A percentile compares a stretch with the other conserved stretches of the same genome.
These are phyloP conservation scores for Auricularia cornea DNA, from an alignment of 768 basidiomycete genomes.

Conservation along the genomic window DNA sequence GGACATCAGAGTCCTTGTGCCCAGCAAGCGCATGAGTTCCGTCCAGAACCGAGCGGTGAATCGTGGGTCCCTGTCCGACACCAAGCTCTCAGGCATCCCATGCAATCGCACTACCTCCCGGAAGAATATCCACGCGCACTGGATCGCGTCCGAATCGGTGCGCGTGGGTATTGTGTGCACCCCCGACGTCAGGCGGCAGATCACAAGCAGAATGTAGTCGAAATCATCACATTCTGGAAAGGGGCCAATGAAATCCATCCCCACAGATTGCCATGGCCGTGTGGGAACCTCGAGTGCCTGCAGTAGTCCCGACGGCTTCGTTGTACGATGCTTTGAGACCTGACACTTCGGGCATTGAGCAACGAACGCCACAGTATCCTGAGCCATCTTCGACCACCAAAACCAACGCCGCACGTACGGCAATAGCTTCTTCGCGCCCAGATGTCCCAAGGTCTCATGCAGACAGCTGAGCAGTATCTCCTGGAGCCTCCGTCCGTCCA, in stretches of 20 bases:
- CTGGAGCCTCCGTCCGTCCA: conserved; percentile 7
- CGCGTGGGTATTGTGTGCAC: conserved; percentile 16
- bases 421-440: conserved; percentile 12
- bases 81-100: not conserved
- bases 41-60: conserved; percentile 1
- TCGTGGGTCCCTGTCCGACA: not conserved
- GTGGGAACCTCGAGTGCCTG: conserved; percentile 6
- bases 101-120: not conserved
- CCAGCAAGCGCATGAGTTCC: not conserved
- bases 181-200: conserved; percentile 7
- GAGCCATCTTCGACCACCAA: conserved; percentile 18
- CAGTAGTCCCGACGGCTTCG: conserved; percentile 3
- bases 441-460: conserved; percentile 1
- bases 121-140: not conserved
- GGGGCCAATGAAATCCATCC: conserved; percentile 18
- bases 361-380: conserved; percentile 21
- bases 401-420: conserved; percentile 11
- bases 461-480: not conserved
- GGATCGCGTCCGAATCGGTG: not conserved
- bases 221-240: conserved; percentile 12
- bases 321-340: conserved; percentile 1
- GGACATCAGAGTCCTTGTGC: not conserved
- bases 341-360: conserved; percentile 18
- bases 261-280: conserved; percentile 15
- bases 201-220: not conserved